phyloP scores from a whole-genome alignment of 495 filamentous ascomycete genomes.

The Daldinia decipiens region DNA sequence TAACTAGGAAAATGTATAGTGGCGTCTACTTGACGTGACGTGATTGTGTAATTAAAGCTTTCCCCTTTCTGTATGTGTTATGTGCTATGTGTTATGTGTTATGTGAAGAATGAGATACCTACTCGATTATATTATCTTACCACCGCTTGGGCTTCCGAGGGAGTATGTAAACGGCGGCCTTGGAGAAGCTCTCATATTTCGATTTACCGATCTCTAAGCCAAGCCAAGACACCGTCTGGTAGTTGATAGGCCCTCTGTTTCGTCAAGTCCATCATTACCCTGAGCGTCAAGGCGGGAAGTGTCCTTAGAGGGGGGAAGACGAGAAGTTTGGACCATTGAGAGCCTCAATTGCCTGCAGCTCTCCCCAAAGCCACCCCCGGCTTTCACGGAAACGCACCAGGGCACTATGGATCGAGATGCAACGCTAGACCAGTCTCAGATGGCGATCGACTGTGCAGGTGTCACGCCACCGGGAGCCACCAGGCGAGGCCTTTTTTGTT shows the following conservation, averaged over 20 bases:
- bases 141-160: slow-evolving; percentile 3
- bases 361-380: slow-evolving; percentile 23
- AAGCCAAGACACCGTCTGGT: slow-evolving; percentile 2
- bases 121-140: slow-evolving; percentile 35
- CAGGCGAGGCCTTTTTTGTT: slow-evolving; percentile 30
- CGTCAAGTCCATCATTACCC: slow-evolving; percentile 25
- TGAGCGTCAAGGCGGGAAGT: slow-evolving; percentile 6
- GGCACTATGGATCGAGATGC: slow-evolving; percentile 22
- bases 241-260: slow-evolving; percentile 10
- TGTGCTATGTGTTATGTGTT: not conserved
- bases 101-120: slow-evolving; percentile 4
- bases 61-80: not conserved
- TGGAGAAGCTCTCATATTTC: slow-evolving; percentile 5
- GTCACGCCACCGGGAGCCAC: slow-evolving; percentile 42
- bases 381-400: slow-evolving; percentile 33
- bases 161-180: not conserved
- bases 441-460: slow-evolving; percentile 35
- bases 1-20: slow-evolving; percentile 34
- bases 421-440: slow-evolving; percentile 41
- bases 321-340: slow-evolving; percentile 36
- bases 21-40: slow-evolving; percentile 44
- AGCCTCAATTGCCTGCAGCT: slow-evolving; percentile 39
- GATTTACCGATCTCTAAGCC: slow-evolving; percentile 7
- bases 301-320: not conserved
- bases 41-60: slow-evolving; percentile 25